Conservation (phyloP, 2,329 filamentous ascomycete genomes). For the Aspergillus sp. region DNA sequence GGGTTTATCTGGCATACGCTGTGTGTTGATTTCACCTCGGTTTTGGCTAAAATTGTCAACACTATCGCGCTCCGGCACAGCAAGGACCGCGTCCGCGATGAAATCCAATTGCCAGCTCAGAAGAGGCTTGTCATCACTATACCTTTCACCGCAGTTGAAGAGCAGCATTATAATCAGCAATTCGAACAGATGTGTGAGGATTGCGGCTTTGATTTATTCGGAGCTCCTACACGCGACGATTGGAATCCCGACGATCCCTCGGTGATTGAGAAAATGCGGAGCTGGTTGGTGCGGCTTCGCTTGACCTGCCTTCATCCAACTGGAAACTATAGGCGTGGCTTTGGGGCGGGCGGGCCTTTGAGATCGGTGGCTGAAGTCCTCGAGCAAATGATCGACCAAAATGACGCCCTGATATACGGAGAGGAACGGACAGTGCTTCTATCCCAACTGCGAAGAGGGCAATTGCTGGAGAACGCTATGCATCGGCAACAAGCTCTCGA, state of each 20-base stretch:
- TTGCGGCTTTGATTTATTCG: conserved; percentile 63
- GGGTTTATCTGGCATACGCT: conserved; percentile 68
- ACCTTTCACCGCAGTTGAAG: conserved; percentile 85
- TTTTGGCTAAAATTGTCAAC: conserved; percentile 69
- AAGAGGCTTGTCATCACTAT: conserved; percentile 84
- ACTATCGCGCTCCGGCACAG: conserved; percentile 78
- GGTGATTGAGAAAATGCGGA: conserved; percentile 69
- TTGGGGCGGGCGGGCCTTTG: conserved; percentile 66
- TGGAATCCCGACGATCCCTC: conserved; percentile 63
- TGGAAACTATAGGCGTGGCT: conserved; percentile 59
- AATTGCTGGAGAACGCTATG: conserved; percentile 74
- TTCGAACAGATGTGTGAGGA: conserved; percentile 72
- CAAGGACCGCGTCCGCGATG: conserved; percentile 74
- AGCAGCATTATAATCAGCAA: conserved; percentile 78
- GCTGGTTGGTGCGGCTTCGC: conserved; percentile 72
- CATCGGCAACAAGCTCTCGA: conserved; percentile 64
- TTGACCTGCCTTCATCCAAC: conserved; percentile 84
- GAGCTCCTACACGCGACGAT: conserved; percentile 57
- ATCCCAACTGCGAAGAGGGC: conserved; percentile 66
- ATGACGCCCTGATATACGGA: conserved; percentile 62
- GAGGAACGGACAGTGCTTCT: conserved; percentile 68
- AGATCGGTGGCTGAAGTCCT: conserved; percentile 83
- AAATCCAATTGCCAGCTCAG: conserved; percentile 76
- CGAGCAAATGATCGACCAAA: conserved; percentile 86
- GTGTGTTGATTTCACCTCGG: conserved; percentile 56